phyloP scores from a whole-genome alignment of 768 basidiomycete genomes.

The Kwoniella botswanensis region DNA sequence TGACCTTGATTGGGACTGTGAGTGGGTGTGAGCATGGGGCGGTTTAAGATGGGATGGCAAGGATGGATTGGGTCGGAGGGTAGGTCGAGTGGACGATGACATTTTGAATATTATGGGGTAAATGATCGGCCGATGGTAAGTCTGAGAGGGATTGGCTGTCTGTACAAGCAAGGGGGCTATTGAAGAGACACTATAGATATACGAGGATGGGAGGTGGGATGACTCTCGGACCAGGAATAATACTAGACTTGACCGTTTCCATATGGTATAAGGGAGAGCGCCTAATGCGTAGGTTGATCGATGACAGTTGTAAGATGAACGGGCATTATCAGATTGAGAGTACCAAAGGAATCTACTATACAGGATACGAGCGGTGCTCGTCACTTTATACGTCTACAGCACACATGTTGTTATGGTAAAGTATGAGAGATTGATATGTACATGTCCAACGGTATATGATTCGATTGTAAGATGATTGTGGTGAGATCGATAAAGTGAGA shows the following conservation, averaged over 20 bases:
- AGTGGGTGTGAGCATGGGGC: background rate
- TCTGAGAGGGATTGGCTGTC: background rate
- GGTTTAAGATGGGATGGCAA: conserved; percentile 13
- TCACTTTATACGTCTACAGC: too few species aligned
- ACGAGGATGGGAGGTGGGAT: too few species aligned
- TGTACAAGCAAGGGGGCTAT: background rate
- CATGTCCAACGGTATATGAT: background rate
- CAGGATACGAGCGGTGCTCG: too few species aligned
- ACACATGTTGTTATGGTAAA: background rate
- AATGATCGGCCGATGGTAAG: background rate
- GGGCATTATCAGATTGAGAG: too few species aligned
- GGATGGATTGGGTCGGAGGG: conserved; percentile 6
- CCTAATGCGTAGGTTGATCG: too few species aligned
- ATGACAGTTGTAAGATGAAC: too few species aligned
- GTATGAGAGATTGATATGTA: background rate
- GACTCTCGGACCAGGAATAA: too few species aligned
- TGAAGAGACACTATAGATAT: background rate
- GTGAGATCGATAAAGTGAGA: conserved; percentile 8
- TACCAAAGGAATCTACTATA: too few species aligned
- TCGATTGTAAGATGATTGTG: background rate
- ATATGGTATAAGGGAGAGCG: too few species aligned
- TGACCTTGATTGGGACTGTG: background rate
- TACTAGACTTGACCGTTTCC: too few species aligned
- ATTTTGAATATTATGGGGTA: background rate
- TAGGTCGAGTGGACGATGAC: conserved; percentile 6